Base-by-base conservation (phyloP, 1,284 basidiomycete genomes). In the Farysia itapuensis region DNA sequence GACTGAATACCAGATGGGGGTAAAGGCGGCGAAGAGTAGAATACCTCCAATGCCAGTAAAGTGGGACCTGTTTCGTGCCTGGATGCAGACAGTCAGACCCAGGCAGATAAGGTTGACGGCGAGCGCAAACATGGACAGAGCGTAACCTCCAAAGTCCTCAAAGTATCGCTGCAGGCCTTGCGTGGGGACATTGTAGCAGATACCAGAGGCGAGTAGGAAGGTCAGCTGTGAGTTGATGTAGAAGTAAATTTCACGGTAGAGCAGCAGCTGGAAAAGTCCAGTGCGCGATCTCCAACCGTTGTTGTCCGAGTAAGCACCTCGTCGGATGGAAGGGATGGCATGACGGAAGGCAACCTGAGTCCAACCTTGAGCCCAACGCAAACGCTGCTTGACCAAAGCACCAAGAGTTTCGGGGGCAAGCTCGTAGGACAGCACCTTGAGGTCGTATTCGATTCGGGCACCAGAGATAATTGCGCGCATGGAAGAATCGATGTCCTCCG, bases 361-460 rank as follows among this genome's bases (percentile, higher is more conserved):
- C 70, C 70, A 72, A 2, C 67, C 70, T 35, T 71, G 68, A 4
- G 67, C 50, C 70, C 70, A 72, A 19, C 68, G 59, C 19, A 70
- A 37, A 33, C 70, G 51, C 43, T 72, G 70, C 39, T 67, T 69
- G 46, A 56, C 43, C 4, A 72, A 54, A 11, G 66, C 68, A 5
- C 46, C 31, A 0, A 72, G 38, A 2, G 66, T 69, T 28, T 64
- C 64, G 19, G 68, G 70, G 12, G 70, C 69, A 11, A 52, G 41
- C 35, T 72, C 70, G 50, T 58, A 69, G 2, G 66, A 69, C 2
- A 61, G 30, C 28, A 71, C 64, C 26, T 64, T 59, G 32, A 69
- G 57, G 25, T 69, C 65, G 44, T 71, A 72, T 21, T 54, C 64
- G 49, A 71, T 60, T 29, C 60, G 59, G 2, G 70, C 70, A 22